These are phyloP conservation scores for Platismatia glauca DNA, from an alignment of 495 filamentous ascomycete species.

Conservation along the genomic window DNA sequence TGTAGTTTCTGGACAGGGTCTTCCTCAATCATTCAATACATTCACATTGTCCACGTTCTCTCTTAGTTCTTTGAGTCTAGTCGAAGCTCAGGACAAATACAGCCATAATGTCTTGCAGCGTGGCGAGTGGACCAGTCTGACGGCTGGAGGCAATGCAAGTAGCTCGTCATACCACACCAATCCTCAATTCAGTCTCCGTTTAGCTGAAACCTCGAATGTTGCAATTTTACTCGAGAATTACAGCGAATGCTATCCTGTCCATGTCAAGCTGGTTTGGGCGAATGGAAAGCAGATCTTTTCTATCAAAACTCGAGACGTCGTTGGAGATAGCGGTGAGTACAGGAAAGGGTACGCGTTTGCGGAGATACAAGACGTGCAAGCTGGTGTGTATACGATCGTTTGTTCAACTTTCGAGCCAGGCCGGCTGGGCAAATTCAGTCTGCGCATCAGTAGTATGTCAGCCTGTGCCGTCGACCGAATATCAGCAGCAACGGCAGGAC, in stretches of 20 bases:
- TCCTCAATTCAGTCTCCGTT: slow-evolving; percentile 67
- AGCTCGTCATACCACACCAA: slow-evolving; percentile 69
- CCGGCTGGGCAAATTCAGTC: slow-evolving; percentile 62
- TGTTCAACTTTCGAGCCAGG: slow-evolving; percentile 78
- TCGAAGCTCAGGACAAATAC: slow-evolving; percentile 49
- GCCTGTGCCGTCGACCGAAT: slow-evolving; percentile 47
- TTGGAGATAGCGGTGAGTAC: slow-evolving; percentile 76
- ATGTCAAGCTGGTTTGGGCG: slow-evolving; percentile 76
- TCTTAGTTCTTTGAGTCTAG: slow-evolving; percentile 46
- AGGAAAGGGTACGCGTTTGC: slow-evolving; percentile 65
- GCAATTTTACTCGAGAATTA: slow-evolving; percentile 62
- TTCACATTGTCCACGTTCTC: slow-evolving; percentile 85
- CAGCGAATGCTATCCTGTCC: slow-evolving; percentile 54
- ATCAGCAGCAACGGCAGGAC: slow-evolving; percentile 58
- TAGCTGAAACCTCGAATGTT: slow-evolving; percentile 49
- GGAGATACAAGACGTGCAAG: slow-evolving; percentile 44
- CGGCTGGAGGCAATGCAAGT: slow-evolving; percentile 75
- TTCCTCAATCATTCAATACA: slow-evolving; percentile 57
- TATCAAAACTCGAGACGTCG: slow-evolving; percentile 65
- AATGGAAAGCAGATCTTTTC: slow-evolving; percentile 57
- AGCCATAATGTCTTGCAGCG: slow-evolving; percentile 42
- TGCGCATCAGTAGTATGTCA: slow-evolving; percentile 57
- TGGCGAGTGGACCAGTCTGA: slow-evolving; percentile 65
- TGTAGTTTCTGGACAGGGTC: slow-evolving; percentile 67
- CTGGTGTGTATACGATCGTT: slow-evolving; percentile 76